Evolutionary conservation across 1,284 basidiomycete genomes (phyloP).

Genomic region (Inonotus obliquus): DNA sequence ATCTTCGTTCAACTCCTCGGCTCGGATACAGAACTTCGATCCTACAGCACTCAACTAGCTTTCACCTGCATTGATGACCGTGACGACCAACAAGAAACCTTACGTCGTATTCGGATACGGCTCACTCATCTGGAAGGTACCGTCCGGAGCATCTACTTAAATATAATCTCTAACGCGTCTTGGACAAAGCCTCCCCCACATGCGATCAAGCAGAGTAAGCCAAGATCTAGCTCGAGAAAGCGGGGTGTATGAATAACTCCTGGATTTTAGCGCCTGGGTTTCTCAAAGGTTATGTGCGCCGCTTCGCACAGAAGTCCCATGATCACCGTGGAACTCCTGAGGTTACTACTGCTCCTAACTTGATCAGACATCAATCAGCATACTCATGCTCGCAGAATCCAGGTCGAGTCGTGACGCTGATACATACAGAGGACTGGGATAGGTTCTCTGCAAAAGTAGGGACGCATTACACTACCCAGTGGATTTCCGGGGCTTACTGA

Average conservation of each 20-base stretch:
- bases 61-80: too few relatives aligned
- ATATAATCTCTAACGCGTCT: background rate
- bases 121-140: constrained; percentile 77
- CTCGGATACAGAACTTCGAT: background rate
- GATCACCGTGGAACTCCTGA: constrained; percentile 83
- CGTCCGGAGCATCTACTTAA: background rate
- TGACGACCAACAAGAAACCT: constrained; percentile 21
- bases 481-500: background rate
- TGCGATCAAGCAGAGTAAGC: constrained; percentile 51
- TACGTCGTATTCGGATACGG: constrained; percentile 80
- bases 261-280: constrained; percentile 60
- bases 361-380: background rate
- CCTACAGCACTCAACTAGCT: background rate
- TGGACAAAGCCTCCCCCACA: constrained; percentile 66
- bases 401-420: constrained; percentile 82
- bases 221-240: background rate
- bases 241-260: background rate
- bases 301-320: constrained; percentile 84
- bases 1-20: background rate
- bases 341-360: constrained; percentile 34
- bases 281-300: constrained; percentile 79
- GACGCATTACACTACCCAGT: background rate
- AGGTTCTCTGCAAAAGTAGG: constrained; percentile 58
- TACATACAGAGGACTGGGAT: constrained; percentile 84
- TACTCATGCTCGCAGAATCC: constrained; percentile 44